Evolutionary conservation across 1,139 yeast genomes (phyloP).

Genomic region (Arxiozyma bovina): DNA sequence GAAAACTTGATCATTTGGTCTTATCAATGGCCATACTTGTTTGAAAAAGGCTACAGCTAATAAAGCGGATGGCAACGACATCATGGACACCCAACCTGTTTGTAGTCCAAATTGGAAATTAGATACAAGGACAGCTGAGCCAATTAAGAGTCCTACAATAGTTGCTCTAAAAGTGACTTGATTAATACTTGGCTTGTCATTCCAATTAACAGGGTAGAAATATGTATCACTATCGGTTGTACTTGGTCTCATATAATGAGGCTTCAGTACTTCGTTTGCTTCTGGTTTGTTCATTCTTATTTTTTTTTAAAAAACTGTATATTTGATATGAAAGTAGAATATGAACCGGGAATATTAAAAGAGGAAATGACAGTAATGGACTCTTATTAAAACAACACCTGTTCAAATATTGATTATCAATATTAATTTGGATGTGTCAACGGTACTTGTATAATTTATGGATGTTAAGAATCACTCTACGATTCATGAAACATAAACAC

Average conservation of each 20-base stretch:
- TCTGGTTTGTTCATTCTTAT: background rate
- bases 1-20: constrained; percentile 37
- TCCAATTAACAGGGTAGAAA: constrained; percentile 21
- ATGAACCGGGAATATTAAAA: no score
- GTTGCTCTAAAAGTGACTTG: constrained; percentile 71
- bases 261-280: background rate
- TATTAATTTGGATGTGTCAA: background rate
- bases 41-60: constrained; percentile 75
- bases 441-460: background rate
- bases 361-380: background rate
- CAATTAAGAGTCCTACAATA: constrained; percentile 63
- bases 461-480: background rate
- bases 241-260: background rate
- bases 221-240: background rate
- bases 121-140: constrained; percentile 72
- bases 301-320: no score
- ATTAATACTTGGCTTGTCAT: constrained; percentile 30
- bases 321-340: background rate
- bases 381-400: no score
- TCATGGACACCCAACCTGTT: constrained; percentile 99
- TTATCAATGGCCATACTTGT: constrained; percentile 33
- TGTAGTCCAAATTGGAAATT: constrained; percentile 95
- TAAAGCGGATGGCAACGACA: constrained; percentile 93
- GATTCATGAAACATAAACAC: background rate
- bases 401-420: no score